Evolutionary conservation across 2,329 filamentous ascomycete species (phyloP), one percentile per base, ranked within the genome.

Genomic region (Parastagonospora nodorum): DNA sequence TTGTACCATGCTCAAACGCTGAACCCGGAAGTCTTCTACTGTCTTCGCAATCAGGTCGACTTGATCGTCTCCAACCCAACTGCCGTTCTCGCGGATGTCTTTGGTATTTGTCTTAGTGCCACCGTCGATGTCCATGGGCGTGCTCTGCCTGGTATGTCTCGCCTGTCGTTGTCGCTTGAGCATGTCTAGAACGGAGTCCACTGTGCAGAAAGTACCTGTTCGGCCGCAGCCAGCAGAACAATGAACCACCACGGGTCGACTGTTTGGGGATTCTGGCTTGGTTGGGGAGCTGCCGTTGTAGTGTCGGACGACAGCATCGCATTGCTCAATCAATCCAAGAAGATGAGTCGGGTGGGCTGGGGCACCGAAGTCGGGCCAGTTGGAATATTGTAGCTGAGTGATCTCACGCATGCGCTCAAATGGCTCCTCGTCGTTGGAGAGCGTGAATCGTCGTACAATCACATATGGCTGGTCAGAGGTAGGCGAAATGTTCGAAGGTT

Each of bases 301-400:
- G 72, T 78, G 62, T 75, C 82, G 49, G 74, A 83, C 60, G 74
- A 88, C 77, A 81, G 88, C 82, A 86, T 91, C 94, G 63, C 88
- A 90, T 45, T 96, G 84, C 72, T 97, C 92, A n/a, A 97, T 89
- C 12, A 99, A 77, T 2, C 88, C 89, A 12, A 99, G 81, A 2
- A 99, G 81, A 65, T 97, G 92, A 5, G 86, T 85, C 1, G 94
- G 92, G 65, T 95, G 89, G 0, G 94, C 92, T 0, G 93, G 93
- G 0, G 92, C 88, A 15, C 94, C 94, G 73, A 97, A 97, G 68
- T 99, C 94, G 0, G 94, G 94, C 94, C 94, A 99, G n/a, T 88
- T 87, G 0, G 91, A 86, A 71, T 97, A 97, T 69, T 97, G 92
- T 11, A 99, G 78, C 63, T 99, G 94, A 0, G 92, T 97, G 55